Percentiles rank a stretch among this genome's conserved stretches.
Conservation (phyloP, 768 basidiomycete species). For the Harrya chromipes region DNA sequence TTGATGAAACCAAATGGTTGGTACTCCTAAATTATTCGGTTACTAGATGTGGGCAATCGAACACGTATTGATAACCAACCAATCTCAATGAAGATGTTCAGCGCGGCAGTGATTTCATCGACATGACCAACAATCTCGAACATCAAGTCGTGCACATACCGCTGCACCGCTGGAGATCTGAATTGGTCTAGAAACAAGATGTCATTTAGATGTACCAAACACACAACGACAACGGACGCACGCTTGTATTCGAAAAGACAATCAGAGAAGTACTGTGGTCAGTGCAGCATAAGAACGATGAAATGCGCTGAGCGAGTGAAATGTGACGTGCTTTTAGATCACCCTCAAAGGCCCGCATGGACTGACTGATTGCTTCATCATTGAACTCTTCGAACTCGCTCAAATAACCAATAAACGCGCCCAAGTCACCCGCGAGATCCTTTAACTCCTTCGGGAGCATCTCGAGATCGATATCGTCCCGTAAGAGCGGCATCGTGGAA, state of each 20-base stretch:
- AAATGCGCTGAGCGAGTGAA: not conserved
- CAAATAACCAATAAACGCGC: constrained; percentile 44
- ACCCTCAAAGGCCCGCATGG: constrained; percentile 44
- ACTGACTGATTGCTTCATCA: constrained; percentile 47
- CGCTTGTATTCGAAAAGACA: constrained; percentile 46
- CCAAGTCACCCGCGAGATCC: constrained; percentile 44
- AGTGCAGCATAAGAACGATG: not conserved
- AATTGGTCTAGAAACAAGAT: constrained; percentile 40
- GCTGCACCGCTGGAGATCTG: constrained; percentile 46
- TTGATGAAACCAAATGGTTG: constrained; percentile 51
- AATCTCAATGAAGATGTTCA: constrained; percentile 50
- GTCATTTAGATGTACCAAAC: not conserved
- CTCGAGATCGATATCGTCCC: constrained; percentile 43
- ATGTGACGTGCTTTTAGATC: constrained; percentile 40
- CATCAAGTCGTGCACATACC: constrained; percentile 48
- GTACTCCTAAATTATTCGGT: constrained; percentile 37
- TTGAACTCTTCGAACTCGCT: constrained; percentile 56
- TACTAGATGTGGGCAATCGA: not conserved
- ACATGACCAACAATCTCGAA: constrained; percentile 50
- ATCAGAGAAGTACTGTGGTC: constrained; percentile 45
- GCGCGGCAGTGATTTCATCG: constrained; percentile 44
- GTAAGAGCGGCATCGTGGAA: constrained; percentile 34
- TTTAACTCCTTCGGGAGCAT: constrained; percentile 45
- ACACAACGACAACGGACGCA: constrained; percentile 11
- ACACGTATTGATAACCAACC: constrained; percentile 30